phyloP scores from a whole-genome alignment of 495 filamentous ascomycete genomes.

The Rhypophila decipiens region DNA sequence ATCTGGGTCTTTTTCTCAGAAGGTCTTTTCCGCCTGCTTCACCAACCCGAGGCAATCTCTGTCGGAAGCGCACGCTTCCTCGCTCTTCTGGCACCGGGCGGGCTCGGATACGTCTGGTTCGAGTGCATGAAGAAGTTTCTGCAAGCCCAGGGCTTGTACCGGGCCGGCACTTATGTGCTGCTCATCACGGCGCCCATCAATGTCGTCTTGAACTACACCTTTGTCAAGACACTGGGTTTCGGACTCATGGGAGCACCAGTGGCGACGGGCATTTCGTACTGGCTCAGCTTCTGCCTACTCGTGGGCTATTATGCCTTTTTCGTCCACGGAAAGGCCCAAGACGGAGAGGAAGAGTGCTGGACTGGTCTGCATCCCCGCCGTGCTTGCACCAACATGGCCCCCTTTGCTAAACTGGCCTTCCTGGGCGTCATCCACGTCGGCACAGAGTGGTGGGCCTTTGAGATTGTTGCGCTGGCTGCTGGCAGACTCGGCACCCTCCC shows the following conservation, averaged over 20 bases:
- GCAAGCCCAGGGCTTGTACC: slow-evolving; percentile 89
- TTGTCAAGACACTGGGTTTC: slow-evolving; percentile 63
- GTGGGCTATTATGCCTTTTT: slow-evolving; percentile 65
- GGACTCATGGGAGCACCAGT: slow-evolving; percentile 77
- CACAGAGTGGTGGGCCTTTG: slow-evolving; percentile 94
- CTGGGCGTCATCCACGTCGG: slow-evolving; percentile 81
- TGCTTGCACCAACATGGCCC: slow-evolving; percentile 58
- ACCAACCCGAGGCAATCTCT: slow-evolving; percentile 72
- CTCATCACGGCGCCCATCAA: slow-evolving; percentile 77
- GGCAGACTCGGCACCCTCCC: slow-evolving; percentile 76
- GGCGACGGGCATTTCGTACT: slow-evolving; percentile 81
- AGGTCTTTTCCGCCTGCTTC: slow-evolving; percentile 65
- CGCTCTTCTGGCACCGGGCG: slow-evolving; percentile 72
- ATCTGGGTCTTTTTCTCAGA: slow-evolving; percentile 73
- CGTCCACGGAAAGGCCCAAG: slow-evolving; percentile 53
- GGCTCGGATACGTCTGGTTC: slow-evolving; percentile 86
- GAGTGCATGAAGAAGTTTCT: slow-evolving; percentile 92
- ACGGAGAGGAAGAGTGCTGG: slow-evolving; percentile 52
- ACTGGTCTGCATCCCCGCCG: slow-evolving; percentile 62
- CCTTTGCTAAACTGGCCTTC: slow-evolving; percentile 68
- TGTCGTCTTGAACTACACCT: slow-evolving; percentile 68
- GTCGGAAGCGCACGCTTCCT: slow-evolving; percentile 69
- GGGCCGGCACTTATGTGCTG: slow-evolving; percentile 82
- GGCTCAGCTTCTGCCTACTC: slow-evolving; percentile 73
- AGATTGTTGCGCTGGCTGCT: slow-evolving; percentile 87